Evolutionary conservation across 352 stramenopile genomes (phyloP).

Genomic region (Phytophthora boehmeriae): DNA sequence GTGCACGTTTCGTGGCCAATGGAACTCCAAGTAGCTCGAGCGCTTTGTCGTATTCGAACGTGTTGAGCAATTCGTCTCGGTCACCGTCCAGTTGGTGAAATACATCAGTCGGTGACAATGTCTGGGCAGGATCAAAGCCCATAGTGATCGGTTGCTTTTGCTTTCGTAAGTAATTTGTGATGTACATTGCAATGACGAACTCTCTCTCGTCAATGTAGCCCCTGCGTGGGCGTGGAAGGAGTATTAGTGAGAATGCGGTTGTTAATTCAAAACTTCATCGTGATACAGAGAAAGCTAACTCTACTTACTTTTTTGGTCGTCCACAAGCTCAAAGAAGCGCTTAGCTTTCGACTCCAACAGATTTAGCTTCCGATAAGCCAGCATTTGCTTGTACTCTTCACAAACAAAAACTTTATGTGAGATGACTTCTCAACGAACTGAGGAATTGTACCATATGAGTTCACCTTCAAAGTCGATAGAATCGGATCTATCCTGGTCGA

Average conservation of each 20-base stretch:
- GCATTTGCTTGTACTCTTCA: conserved; percentile 83
- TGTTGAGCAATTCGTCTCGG: conserved; percentile 61
- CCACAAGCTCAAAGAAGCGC: conserved; percentile 72
- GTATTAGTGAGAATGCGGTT: too few species aligned
- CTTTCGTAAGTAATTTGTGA: conserved; percentile 70
- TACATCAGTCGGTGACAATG: conserved; percentile 58
- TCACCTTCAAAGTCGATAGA: conserved; percentile 80
- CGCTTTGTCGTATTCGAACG: conserved; percentile 72
- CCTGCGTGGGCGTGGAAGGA: conserved; percentile 31
- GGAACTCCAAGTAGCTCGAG: conserved; percentile 53
- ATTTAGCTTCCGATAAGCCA: conserved; percentile 68
- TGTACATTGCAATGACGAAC: conserved; percentile 77
- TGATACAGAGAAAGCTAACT: too few species aligned
- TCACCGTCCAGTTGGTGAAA: conserved; percentile 69
- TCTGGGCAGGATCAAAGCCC: conserved; percentile 2
- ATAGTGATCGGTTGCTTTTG: conserved; percentile 4
- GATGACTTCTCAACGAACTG: neutral
- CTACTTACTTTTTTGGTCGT: conserved; percentile 73
- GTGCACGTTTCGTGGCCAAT: conserved; percentile 16
- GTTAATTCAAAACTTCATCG: too few species aligned
- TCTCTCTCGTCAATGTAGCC: conserved; percentile 76
- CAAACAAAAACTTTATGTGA: conserved; percentile 7
- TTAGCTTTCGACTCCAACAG: conserved; percentile 72
- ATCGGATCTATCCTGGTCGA: conserved; percentile 76
- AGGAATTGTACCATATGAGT: neutral